phyloP scores from a whole-genome alignment of 208 protist species.

The Trichomonas gallinae region DNA sequence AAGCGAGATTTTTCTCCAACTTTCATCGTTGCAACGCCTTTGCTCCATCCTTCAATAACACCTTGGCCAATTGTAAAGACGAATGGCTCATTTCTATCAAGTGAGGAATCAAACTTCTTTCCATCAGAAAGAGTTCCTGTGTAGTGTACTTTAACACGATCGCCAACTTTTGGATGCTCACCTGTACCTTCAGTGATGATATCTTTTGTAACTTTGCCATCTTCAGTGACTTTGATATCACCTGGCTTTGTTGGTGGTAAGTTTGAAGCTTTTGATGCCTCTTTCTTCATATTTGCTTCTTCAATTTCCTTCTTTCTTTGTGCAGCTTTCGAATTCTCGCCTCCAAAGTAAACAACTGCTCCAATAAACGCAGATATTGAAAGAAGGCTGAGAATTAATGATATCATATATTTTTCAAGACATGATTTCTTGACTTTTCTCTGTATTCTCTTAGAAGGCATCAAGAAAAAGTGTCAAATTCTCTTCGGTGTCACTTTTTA shows the following conservation, averaged over 20 bases:
- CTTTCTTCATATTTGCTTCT: neutral
- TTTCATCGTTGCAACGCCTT: slow-evolving; percentile 37
- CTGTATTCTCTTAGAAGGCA: neutral
- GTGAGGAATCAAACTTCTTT: slow-evolving; percentile 49
- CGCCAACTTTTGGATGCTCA: neutral
- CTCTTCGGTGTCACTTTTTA: too few species aligned
- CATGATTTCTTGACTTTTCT: neutral
- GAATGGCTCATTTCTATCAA: slow-evolving; percentile 39
- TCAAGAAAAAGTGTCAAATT: neutral
- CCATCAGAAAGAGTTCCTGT: slow-evolving; percentile 51
- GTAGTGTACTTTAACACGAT: slow-evolving; percentile 45
- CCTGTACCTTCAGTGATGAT: neutral
- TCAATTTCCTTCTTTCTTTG: neutral
- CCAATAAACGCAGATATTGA: neutral
- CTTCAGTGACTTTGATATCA: neutral
- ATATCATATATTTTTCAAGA: neutral
- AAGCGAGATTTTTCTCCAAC: slow-evolving; percentile 37
- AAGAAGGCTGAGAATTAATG: neutral
- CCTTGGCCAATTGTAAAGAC: slow-evolving; percentile 46
- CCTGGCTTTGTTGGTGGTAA: neutral
- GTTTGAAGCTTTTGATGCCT: neutral
- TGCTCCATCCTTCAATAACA: slow-evolving; percentile 53
- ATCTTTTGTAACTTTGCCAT: neutral
- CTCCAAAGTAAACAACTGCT: neutral
- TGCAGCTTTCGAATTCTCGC: neutral